A percentile compares a stretch with the other conserved stretches of the same genome.
Evolutionary conservation across 176 grass and related monocot genomes (phyloP).

Genomic region (Aegilops sharonensis): DNA sequence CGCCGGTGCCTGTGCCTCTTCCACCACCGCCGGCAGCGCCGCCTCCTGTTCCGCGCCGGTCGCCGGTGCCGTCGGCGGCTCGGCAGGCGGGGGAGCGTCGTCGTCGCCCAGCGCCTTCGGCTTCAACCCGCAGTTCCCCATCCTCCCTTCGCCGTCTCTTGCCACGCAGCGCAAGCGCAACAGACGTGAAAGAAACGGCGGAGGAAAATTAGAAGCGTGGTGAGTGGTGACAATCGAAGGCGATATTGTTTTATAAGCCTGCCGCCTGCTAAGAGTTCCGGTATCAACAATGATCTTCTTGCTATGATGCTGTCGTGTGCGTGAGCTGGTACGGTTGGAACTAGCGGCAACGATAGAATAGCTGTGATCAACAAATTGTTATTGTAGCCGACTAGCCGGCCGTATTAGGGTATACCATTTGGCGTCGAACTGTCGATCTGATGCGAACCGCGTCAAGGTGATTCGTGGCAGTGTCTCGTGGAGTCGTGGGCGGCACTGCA

Average conservation of each 20-base stretch:
- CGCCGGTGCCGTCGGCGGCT: not conserved
- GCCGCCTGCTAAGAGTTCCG: not conserved
- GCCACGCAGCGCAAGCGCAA: not conserved
- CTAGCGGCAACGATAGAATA: no score
- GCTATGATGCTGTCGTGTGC: not conserved
- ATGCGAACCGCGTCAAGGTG: not conserved
- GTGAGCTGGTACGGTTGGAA: not conserved
- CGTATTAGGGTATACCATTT: not conserved
- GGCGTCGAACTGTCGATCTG: not conserved
- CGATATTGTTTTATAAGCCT: not conserved
- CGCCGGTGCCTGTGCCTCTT: not conserved
- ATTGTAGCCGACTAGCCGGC: not conserved
- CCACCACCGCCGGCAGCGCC: not conserved
- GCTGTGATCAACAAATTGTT: not conserved
- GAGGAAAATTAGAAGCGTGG: not conserved
- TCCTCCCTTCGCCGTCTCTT: not conserved
- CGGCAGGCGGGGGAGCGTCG: not conserved
- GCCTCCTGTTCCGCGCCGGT: not conserved
- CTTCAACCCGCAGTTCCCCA: conserved; percentile 43
- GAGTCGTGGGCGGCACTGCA: not conserved
- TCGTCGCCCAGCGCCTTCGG: conserved; percentile 28
- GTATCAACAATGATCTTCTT: conserved; percentile 1
- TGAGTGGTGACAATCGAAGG: not conserved
- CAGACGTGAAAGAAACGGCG: not conserved
- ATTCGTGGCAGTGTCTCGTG: not conserved